Evolutionary conservation across 2,329 filamentous ascomycete genomes (phyloP).

Genomic region (Stemphylium vesicarium): DNA sequence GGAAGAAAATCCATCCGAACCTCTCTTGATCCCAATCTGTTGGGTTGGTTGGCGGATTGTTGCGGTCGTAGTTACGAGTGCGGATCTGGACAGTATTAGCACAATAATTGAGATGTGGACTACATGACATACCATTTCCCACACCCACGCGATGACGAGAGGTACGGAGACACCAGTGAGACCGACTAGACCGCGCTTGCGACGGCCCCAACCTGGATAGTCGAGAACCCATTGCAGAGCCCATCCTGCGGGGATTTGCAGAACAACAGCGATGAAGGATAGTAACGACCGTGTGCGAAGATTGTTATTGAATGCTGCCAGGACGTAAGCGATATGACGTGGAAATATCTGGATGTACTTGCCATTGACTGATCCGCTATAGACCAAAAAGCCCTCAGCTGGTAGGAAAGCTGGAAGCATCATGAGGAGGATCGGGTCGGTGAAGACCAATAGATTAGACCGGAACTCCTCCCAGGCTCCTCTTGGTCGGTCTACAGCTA

Average conservation of each 20-base stretch:
- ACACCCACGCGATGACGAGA: conserved; percentile 37
- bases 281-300: conserved; percentile 35
- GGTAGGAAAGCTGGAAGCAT: conserved; percentile 41
- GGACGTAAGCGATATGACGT: not conserved
- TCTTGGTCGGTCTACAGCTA: conserved; percentile 35
- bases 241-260: conserved; percentile 43
- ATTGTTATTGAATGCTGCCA: conserved; percentile 37
- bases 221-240: conserved; percentile 38
- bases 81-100: conserved; percentile 26
- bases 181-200: conserved; percentile 37
- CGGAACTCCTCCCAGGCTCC: conserved; percentile 36
- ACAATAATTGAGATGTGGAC: not conserved
- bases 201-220: conserved; percentile 36
- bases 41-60: conserved; percentile 26
- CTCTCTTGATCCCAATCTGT: conserved; percentile 36
- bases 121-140: conserved; percentile 35
- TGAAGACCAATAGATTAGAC: conserved; percentile 36
- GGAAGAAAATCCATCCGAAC: conserved; percentile 39
- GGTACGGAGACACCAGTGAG: conserved; percentile 35
- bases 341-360: not conserved
- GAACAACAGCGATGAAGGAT: conserved; percentile 37
- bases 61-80: conserved; percentile 39
- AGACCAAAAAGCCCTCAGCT: conserved; percentile 38
- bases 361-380: conserved; percentile 44
- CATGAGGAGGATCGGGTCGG: conserved; percentile 34